Evolutionary conservation across 2,329 filamentous ascomycete species (phyloP), one percentile per base, ranked within the genome.

Genomic region (Fusarium humuli): DNA sequence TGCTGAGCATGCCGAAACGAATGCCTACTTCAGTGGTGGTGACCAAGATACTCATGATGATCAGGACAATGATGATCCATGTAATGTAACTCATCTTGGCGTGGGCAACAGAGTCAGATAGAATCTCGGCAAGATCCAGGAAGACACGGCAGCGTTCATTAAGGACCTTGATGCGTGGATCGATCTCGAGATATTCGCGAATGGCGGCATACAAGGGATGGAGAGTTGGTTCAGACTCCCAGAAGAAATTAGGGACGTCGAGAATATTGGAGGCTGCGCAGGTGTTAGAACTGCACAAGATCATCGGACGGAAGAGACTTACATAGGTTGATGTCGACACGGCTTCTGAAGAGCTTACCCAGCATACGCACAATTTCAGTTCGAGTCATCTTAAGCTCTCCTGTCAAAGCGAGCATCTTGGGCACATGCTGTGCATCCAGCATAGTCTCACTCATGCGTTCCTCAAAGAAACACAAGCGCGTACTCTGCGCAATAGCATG

Each of bases 291-390:
- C 73, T 62, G 57, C 3, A 18, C 3, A 11, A 1, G 3, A 11
- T 5, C 14, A 14, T 22, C 3, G 27, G 25, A 8, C 13, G 14
- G 2, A 13, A 25, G 11, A 7, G 30, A 84, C 93, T 85, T 89
- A 97, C 94, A 98, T 23, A 99, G 88, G 80, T 99, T 99, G 54
- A 99, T 97, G 74, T 99, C 95, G 3, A 99, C 96, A 50, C 96
- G 90, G 74, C 92, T 96, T 80, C 94, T 97, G 81, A 98, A 99
- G 18, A 99, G 83, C 47, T 92, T 87, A 2, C 96, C 96, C 4
- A 98, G 86, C 67, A 99, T 94, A 78, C 92, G 94, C 67, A 98
- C 92, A 57, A 99, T 95, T 78, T 98, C 94, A 45, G 91, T 92
- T 45, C 96, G 86, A 64, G 92, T 93, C 94, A 99, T 95, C 61